A percentile compares a stretch with the other conserved stretches of the same genome.
Evolutionary conservation across 1,284 basidiomycete species (phyloP).

Genomic region (Athelia sp.): DNA sequence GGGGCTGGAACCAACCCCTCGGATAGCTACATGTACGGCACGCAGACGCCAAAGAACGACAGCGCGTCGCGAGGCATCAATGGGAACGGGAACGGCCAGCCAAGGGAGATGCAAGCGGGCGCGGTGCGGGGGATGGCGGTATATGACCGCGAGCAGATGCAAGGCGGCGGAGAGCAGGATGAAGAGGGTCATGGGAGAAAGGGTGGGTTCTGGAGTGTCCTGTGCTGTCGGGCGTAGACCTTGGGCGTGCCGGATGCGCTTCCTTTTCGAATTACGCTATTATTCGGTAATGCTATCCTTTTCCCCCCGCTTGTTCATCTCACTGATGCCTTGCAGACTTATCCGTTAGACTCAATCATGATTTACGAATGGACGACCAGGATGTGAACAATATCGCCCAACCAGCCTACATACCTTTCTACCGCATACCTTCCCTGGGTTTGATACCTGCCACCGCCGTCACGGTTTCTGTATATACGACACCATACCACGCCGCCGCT

Average conservation of each 20-base stretch:
- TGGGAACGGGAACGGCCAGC: conserved; percentile 36
- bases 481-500: not conserved
- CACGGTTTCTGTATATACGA: conserved; percentile 1
- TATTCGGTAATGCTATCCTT: not conserved
- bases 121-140: conserved; percentile 45
- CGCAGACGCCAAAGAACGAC: conserved; percentile 38
- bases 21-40: conserved; percentile 58
- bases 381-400: not conserved
- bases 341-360: not conserved
- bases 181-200: conserved; percentile 45
- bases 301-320: not conserved
- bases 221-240: conserved; percentile 43
- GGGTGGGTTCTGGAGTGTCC: conserved; percentile 40
- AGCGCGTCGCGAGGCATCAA: conserved; percentile 30
- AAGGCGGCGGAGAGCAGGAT: too few relatives aligned
- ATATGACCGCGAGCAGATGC: conserved; percentile 55
- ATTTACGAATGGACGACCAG: not conserved
- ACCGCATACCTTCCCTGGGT: not conserved
- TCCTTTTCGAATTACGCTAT: conserved; percentile 1
- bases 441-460: not conserved
- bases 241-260: conserved; percentile 15
- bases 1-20: conserved; percentile 33
- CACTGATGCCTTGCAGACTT: too few relatives aligned
- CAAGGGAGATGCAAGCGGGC: conserved; percentile 26
- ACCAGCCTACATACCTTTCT: not conserved